Evolutionary conservation across 2,329 filamentous ascomycete genomes (phyloP).

Genomic region (Helotiales sp.): DNA sequence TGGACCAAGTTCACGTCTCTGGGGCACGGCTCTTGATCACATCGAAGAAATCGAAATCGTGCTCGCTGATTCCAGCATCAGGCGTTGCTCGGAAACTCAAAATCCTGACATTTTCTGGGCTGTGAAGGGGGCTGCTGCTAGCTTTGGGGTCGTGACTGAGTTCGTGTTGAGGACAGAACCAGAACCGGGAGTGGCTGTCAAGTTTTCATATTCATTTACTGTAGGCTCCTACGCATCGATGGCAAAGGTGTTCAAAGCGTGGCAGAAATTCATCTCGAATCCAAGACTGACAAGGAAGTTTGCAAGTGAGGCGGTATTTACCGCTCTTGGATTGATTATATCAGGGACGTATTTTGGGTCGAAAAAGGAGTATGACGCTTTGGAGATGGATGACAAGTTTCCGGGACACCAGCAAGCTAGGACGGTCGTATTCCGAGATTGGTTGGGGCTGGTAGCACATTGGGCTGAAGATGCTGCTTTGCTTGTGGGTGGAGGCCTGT

Average conservation of each 20-base stretch:
- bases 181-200: constrained; percentile 54
- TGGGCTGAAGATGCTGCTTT: constrained; percentile 51
- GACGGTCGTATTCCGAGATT: constrained; percentile 57
- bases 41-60: constrained; percentile 49
- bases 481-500: constrained; percentile 13
- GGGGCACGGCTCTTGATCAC: constrained; percentile 52
- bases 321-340: constrained; percentile 54
- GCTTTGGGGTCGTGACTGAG: constrained; percentile 38
- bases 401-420: constrained; percentile 40
- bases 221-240: constrained; percentile 49
- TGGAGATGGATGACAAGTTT: constrained; percentile 49
- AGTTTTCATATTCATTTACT: constrained; percentile 57
- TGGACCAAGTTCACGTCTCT: constrained; percentile 45
- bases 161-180: constrained; percentile 48
- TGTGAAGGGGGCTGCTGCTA: constrained; percentile 37
- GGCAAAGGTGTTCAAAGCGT: constrained; percentile 51
- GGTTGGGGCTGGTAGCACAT: constrained; percentile 58
- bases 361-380: constrained; percentile 52
- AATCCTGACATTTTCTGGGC: constrained; percentile 36
- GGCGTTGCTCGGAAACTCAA: constrained; percentile 29
- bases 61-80: constrained; percentile 34
- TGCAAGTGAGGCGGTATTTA: constrained; percentile 54
- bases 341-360: constrained; percentile 63
- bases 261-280: constrained; percentile 58
- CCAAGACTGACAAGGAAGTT: constrained; percentile 58